Evolutionary conservation across 1,284 basidiomycete genomes (phyloP), one percentile per base, ranked within the genome.

Genomic region (Xerocomus amazonicus): DNA sequence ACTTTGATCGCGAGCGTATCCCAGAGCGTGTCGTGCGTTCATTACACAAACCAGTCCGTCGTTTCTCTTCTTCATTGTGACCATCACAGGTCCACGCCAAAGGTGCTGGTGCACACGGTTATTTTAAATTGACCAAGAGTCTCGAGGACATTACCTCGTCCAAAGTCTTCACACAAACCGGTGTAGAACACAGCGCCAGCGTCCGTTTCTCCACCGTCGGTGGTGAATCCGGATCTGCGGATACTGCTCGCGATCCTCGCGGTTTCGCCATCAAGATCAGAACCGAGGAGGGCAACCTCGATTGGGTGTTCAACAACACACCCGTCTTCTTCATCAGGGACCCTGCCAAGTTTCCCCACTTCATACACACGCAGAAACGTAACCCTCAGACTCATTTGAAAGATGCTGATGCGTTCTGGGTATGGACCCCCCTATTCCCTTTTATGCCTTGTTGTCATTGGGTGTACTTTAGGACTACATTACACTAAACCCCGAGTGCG

Each of bases 301-400:
- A 96, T 69, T 90, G 86, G 79, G 92, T 94, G 38, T 87, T 87
- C 74, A 93, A 94, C 77, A 93, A 94, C 75, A 94, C 90, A 2
- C 90, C 90, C 40, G 81, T 92, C 54, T 93, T 93, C 78, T 92
- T 92, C 77, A 80, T 93, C 59, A 81, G 86, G 51, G 88, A 90
- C 61, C 85, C 88, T 12, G 77, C 84, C 65, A 90, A 90, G 69
- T 90, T 89, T 78, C 83, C 87, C n/a, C 83, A 92, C 74, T 95
- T 97, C 74, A 95, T 96, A 61, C 93, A 96, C 76, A 93, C 92
- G 32, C 91, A 94, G 72, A 96, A 97, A 79, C 82, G 92, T 62
- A 84, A 90, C 70, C 92, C 92, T 17, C 88, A 92, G 68, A 92
- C 90, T 9, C 88, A 94, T 69, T 70, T 92, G 56, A 91, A 89